Evolutionary conservation across 1,139 yeast species (phyloP), one percentile per base, ranked within the genome.

Genomic region (Kluyveromyces marxianus): DNA sequence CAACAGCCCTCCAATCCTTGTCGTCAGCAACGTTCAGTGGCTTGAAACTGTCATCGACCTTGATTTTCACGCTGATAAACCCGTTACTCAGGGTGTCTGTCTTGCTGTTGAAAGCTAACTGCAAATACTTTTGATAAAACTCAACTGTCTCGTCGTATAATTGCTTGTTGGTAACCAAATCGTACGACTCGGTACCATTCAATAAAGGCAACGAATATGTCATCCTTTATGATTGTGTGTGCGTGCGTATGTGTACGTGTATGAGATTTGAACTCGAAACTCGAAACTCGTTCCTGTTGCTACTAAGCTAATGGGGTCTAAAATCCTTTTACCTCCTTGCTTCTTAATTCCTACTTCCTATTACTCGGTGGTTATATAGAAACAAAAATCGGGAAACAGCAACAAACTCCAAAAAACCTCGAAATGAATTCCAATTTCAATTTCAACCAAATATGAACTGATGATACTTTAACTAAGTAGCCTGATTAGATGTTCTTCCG

Each of bases 1-100:
- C 65, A 24, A 56, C 48, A 1, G 69, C 62, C 54, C 71, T 66
- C 71, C 70, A 68, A 48, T 68, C 71, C 7, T 54, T 48, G 10
- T 55, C 48, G 14, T 46, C 43, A 24, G 44, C 45, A 24, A 48
- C 44, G 7, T 27, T 36, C 8, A 41, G 26, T n/a, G 40, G 38
- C 25, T 40, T 28, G 34, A 40, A 40, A 8, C 25, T 35, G 3
- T 25, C 32, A 34, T 40, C 43, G 6, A 34, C 25, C 7, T 27
- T 33, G 21, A 40, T 7, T 2, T 31, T 40, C 2, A 40, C 5
- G 7, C 31, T 26, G 26, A 40, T 33, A 5, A 27, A 28, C 10
- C 31, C 21, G 14, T 40, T 40, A 25, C 33, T 26, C 26, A 40
- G 7, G 6, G 49, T 25, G 31, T 50, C 48, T 42, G 57, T 41